Evolutionary conservation across 225 moss, liverwort and hornwort species (phyloP).

Genomic region (Pseudisothecium myosuroides): DNA sequence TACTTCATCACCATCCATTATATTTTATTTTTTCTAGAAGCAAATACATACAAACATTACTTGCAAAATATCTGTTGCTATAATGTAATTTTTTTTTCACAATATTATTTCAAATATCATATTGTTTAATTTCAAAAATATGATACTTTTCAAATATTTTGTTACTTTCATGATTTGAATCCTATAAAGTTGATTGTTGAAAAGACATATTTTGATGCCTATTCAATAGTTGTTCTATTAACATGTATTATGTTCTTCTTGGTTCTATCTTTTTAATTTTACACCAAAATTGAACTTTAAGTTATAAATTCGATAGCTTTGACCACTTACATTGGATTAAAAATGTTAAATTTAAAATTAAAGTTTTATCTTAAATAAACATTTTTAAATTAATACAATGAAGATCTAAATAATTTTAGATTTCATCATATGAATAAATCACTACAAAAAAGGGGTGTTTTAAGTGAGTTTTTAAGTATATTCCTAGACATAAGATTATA

Average conservation of each 20-base stretch:
- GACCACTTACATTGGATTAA: background rate
- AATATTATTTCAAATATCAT: background rate
- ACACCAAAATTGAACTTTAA: background rate
- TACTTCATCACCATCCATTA: background rate
- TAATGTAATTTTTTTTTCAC: rapidly evolving
- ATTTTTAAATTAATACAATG: background rate
- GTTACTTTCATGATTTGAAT: background rate
- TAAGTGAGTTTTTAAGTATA: too few relatives aligned
- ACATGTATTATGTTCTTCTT: too few relatives aligned
- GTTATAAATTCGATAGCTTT: background rate
- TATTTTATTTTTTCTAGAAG: background rate
- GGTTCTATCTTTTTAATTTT: background rate
- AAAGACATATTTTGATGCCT: background rate
- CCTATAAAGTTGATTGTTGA: background rate
- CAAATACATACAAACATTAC: background rate
- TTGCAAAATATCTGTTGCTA: background rate
- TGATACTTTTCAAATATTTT: background rate
- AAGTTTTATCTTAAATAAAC: background rate
- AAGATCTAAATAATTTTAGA: background rate
- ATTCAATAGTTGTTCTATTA: background rate
- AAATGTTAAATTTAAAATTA: background rate
- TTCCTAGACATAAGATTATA: too few relatives aligned
- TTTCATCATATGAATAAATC: background rate
- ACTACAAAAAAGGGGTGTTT: too few relatives aligned
- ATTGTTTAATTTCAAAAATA: too few relatives aligned